These are phyloP conservation scores for Sphagnum fallax DNA, from an alignment of 228 moss, liverwort and hornwort species.

Conservation along the genomic window DNA sequence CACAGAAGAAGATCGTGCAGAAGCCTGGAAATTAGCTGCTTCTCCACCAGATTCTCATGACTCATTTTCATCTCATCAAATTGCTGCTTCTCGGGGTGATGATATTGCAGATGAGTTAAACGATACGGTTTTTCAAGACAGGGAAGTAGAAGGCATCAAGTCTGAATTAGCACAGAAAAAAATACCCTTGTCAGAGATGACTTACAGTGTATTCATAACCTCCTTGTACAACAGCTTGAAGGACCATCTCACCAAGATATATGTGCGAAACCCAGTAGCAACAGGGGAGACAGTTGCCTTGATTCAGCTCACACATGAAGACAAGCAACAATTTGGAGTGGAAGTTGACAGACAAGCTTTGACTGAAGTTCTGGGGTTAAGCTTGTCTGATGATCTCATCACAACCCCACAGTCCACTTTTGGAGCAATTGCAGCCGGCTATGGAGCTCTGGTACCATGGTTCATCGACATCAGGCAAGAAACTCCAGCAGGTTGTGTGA, in stretches of 20 bases:
- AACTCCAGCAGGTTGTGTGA: constrained; percentile 26
- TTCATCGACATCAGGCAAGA: constrained; percentile 36
- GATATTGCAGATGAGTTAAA: background rate
- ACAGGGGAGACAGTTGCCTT: constrained; percentile 40
- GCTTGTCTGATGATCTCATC: constrained; percentile 48
- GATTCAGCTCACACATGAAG: constrained; percentile 56
- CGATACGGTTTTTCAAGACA: background rate
- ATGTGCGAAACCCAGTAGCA: constrained; percentile 26
- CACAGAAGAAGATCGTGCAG: background rate
- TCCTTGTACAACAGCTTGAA: constrained; percentile 50
- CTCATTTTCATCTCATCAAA: too few relatives aligned
- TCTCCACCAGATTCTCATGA: background rate
- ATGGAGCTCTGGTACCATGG: constrained; percentile 46
- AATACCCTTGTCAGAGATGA: background rate
- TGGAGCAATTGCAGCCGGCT: constrained; percentile 57
- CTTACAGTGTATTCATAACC: constrained; percentile 36
- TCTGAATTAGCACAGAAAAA: background rate
- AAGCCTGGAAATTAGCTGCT: background rate
- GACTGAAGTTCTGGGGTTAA: constrained; percentile 42
- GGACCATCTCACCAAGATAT: constrained; percentile 53
- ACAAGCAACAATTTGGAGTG: constrained; percentile 48
- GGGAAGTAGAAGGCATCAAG: background rate
- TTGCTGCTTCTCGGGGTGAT: too few relatives aligned
- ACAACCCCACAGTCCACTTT: constrained; percentile 59
- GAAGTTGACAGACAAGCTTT: constrained; percentile 61